phyloP scores from a whole-genome alignment of 306 rosid genomes.

The Geum urbanum region DNA sequence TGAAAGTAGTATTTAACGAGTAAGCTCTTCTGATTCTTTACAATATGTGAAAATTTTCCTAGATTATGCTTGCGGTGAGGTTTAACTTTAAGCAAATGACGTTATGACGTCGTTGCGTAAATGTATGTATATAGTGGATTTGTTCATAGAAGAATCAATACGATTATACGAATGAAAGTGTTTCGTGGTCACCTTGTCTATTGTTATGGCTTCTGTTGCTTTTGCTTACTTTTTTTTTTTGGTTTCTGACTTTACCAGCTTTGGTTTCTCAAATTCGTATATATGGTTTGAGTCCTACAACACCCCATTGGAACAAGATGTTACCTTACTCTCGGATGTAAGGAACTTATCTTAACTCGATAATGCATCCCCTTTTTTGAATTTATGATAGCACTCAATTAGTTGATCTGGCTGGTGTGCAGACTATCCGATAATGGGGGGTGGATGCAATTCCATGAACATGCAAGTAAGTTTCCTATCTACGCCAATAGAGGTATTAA shows the following conservation, averaged over 20 bases:
- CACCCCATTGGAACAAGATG: slow-evolving; percentile 68
- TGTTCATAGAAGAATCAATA: background rate
- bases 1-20: slow-evolving; percentile 75
- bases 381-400: slow-evolving; percentile 11
- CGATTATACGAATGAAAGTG: background rate
- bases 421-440: slow-evolving; percentile 87
- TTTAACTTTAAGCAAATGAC: background rate
- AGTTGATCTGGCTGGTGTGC: slow-evolving; percentile 27
- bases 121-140: background rate
- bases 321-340: slow-evolving; percentile 72
- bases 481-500: too few species aligned
- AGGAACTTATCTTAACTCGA: slow-evolving; percentile 27
- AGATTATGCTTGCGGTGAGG: background rate
- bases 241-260: slow-evolving; percentile 42
- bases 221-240: background rate
- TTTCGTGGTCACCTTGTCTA: background rate
- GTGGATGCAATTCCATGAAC: slow-evolving; percentile 94
- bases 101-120: background rate
- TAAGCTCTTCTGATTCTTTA: slow-evolving; percentile 29
- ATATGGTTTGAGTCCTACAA: slow-evolving; percentile 91
- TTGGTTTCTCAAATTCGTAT: slow-evolving; percentile 73
- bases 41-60: background rate
- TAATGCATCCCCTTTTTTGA: background rate
- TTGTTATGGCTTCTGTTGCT: too few species aligned
- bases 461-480: slow-evolving; percentile 63